A percentile compares a stretch with the other conserved stretches of the same genome.
These are phyloP conservation scores for Leucocoprinus sp. DNA, from an alignment of 768 basidiomycete genomes.

Conservation along the genomic window DNA sequence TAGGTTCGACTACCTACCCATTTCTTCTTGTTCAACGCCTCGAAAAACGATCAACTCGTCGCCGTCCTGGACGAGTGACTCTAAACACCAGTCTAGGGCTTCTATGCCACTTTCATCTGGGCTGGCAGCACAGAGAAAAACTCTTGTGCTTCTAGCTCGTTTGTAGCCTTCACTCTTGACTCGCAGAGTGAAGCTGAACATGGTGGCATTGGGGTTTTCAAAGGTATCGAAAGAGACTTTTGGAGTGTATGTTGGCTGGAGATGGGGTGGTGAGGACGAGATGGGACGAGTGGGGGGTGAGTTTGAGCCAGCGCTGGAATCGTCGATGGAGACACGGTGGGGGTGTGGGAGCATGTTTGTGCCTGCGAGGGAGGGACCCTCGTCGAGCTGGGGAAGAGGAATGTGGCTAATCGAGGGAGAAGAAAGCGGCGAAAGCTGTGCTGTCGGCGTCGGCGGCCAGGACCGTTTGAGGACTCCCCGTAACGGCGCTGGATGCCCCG, in stretches of 20 bases:
- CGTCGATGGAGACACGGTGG: not conserved
- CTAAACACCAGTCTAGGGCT: slow-evolving; percentile 90
- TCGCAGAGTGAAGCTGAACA: slow-evolving; percentile 84
- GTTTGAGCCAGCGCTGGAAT: slow-evolving; percentile 7
- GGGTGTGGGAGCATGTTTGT: slow-evolving; percentile 4
- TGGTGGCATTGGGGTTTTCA: slow-evolving; percentile 68
- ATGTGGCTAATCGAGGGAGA: slow-evolving; percentile 11
- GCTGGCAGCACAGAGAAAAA: slow-evolving; percentile 85
- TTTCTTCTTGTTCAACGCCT: slow-evolving; percentile 81
- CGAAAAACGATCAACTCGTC: slow-evolving; percentile 91
- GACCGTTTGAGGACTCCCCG: slow-evolving; percentile 13
- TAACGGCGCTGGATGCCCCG: slow-evolving; percentile 13
- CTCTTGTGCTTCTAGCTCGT: slow-evolving; percentile 68
- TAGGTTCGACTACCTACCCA: slow-evolving; percentile 40
- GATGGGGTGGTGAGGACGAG: slow-evolving; percentile 1
- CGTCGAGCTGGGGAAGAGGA: slow-evolving; percentile 4
- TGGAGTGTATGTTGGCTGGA: slow-evolving; percentile 37
- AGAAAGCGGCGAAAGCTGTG: slow-evolving; percentile 9
- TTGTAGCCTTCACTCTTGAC: slow-evolving; percentile 80
- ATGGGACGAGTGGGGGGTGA: slow-evolving; percentile 15
- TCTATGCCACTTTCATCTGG: slow-evolving; percentile 82
- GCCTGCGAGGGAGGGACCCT: slow-evolving; percentile 11
- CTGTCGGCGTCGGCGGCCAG: slow-evolving; percentile 12
- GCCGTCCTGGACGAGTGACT: slow-evolving; percentile 74
- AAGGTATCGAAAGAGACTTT: slow-evolving; percentile 87